Percentiles rank a stretch among this genome's conserved stretches.
These are phyloP conservation scores for Neotropicomus parvogracilis DNA, from an alignment of 1,284 basidiomycete genomes.

Conservation along the genomic window DNA sequence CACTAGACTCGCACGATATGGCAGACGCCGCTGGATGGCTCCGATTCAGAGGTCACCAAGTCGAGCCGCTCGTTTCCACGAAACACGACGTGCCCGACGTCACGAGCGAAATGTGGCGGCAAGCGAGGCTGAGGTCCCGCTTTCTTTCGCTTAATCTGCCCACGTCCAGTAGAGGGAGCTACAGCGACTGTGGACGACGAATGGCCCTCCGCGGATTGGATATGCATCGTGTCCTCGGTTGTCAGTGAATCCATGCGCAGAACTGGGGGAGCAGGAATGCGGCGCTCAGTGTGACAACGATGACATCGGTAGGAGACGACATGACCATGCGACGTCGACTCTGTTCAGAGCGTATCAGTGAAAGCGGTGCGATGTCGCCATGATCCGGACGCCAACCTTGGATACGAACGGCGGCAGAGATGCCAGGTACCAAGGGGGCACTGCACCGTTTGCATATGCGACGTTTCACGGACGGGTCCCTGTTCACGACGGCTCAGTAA, in stretches of 20 bases:
- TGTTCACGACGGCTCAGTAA: constrained; percentile 30
- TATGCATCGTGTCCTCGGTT: not conserved
- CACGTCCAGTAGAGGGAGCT: not conserved
- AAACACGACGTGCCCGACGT: constrained; percentile 60
- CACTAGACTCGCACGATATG: no score
- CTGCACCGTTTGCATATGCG: constrained; percentile 69
- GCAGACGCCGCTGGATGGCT: no score
- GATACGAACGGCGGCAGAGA: constrained; percentile 59
- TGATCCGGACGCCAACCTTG: constrained; percentile 45
- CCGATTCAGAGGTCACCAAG: no score
- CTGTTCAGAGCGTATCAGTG: constrained; percentile 33
- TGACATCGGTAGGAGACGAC: constrained; percentile 54
- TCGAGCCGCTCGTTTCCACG: constrained; percentile 49
- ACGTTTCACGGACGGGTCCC: constrained; percentile 77
- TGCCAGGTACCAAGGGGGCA: constrained; percentile 61
- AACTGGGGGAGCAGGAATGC: constrained; percentile 60
- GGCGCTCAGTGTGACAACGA: constrained; percentile 48
- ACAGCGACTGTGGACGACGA: not conserved
- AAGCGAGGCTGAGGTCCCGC: constrained; percentile 32
- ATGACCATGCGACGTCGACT: constrained; percentile 49
- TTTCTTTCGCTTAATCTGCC: constrained; percentile 16
- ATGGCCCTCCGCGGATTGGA: not conserved
- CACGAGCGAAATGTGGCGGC: constrained; percentile 56
- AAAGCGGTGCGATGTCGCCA: not conserved
- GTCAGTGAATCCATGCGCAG: constrained; percentile 8